Conservation (phyloP, 768 basidiomycete genomes). For the Hemileccinum rubropunctum region DNA sequence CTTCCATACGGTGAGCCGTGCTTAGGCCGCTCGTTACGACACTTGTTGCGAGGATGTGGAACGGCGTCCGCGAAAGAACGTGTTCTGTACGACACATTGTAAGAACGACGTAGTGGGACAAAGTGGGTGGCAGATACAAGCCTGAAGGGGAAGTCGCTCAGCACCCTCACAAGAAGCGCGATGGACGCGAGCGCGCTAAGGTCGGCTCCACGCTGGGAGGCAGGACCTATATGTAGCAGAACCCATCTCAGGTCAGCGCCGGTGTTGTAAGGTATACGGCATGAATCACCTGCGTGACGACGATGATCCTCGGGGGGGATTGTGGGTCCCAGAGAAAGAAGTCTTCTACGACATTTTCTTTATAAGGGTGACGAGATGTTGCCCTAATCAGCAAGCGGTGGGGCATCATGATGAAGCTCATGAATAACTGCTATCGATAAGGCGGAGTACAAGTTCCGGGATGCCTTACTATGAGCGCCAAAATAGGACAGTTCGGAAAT, state of each 20-base stretch:
- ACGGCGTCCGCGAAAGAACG: constrained; percentile 48
- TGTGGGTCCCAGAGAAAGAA: constrained; percentile 31
- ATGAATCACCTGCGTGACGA: constrained; percentile 30
- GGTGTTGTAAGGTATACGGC: constrained; percentile 16
- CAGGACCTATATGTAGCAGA: constrained; percentile 22
- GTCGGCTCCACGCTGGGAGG: constrained; percentile 45
- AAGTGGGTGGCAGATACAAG: constrained; percentile 16
- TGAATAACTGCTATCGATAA: constrained; percentile 29
- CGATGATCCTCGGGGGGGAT: constrained; percentile 29
- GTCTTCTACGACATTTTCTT: constrained; percentile 20
- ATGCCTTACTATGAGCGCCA: constrained; percentile 16
- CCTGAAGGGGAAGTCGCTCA: constrained; percentile 55
- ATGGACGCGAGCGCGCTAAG: constrained; percentile 62
- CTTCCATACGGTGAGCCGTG: constrained; percentile 66
- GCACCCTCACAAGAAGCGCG: constrained; percentile 70
- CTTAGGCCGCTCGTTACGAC: constrained; percentile 74
- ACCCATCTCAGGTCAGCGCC: constrained; percentile 8
- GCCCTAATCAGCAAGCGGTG: constrained; percentile 21
- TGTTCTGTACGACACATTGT: constrained; percentile 19
- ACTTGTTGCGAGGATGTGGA: constrained; percentile 68
- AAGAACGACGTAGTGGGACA: constrained; percentile 6
- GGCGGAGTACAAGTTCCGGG: constrained; percentile 26
- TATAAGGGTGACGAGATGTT: constrained; percentile 27
- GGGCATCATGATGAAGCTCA: constrained; percentile 17
- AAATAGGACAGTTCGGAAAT: constrained; percentile 23